Percentiles rank a stretch among this genome's conserved stretches.
Conservation (phyloP, 495 filamentous ascomycete genomes). For the Neurospora tetrasperma region DNA sequence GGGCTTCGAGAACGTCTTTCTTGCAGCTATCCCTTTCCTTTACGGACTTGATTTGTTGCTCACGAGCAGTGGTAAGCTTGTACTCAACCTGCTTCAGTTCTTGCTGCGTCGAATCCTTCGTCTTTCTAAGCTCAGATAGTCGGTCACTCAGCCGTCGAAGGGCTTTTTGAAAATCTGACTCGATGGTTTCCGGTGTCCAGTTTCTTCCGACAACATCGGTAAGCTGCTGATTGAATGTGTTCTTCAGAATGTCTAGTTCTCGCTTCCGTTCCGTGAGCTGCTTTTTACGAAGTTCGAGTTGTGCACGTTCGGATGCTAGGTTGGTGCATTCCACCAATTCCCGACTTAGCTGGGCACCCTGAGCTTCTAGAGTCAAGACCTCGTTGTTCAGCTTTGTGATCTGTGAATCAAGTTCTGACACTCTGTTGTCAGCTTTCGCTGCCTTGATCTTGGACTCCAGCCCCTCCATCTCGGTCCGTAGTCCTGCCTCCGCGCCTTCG, state of each 20-base stretch:
- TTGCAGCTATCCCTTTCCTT: conserved; percentile 54
- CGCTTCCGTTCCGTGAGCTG: conserved; percentile 60
- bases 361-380: conserved; percentile 57
- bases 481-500: conserved; percentile 65
- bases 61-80: conserved; percentile 55
- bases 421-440: conserved; percentile 49
- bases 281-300: conserved; percentile 66
- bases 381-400: conserved; percentile 51
- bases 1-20: conserved; percentile 30
- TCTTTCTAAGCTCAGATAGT: conserved; percentile 49
- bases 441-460: conserved; percentile 50
- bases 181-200: conserved; percentile 63
- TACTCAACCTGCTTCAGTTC: conserved; percentile 71
- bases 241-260: conserved; percentile 64
- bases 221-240: conserved; percentile 62
- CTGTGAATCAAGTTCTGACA: conserved; percentile 56
- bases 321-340: conserved; percentile 74
- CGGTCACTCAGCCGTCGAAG: conserved; percentile 44
- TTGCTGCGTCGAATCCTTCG: conserved; percentile 57
- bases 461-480: conserved; percentile 64
- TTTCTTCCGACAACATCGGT: conserved; percentile 45
- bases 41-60: conserved; percentile 51
- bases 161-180: conserved; percentile 57
- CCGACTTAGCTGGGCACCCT: conserved; percentile 52
- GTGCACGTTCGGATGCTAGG: conserved; percentile 67